phyloP scores from a whole-genome alignment of 2,329 filamentous ascomycete species.

The Cladophialophora chaetospira region DNA sequence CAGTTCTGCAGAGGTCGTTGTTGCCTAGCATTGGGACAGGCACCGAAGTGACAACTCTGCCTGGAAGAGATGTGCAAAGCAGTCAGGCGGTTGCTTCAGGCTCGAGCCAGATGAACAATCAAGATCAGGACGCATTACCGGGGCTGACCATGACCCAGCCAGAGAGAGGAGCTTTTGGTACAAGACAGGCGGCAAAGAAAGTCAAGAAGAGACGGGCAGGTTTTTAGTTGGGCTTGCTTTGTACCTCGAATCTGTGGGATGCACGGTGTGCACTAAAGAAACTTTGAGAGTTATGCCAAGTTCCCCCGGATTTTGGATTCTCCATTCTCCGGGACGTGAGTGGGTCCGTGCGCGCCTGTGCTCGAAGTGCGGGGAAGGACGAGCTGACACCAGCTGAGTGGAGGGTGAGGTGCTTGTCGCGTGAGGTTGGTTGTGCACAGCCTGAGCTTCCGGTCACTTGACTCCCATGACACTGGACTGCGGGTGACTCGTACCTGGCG shows the following conservation, averaged over 20 bases:
- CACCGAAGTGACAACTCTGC: neutral
- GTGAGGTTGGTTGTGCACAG: slow-evolving; percentile 14
- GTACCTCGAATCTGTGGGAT: too few species aligned
- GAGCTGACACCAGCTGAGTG: slow-evolving; percentile 6
- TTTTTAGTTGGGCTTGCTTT: slow-evolving; percentile 16
- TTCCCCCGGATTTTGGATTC: slow-evolving; percentile 30
- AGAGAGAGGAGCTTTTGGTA: slow-evolving; percentile 28
- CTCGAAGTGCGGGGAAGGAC: slow-evolving; percentile 23
- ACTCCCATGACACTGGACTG: slow-evolving; percentile 1
- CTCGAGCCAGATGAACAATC: slow-evolving; percentile 17
- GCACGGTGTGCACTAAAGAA: too few species aligned
- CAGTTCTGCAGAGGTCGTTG: slow-evolving; percentile 15
- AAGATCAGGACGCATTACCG: slow-evolving; percentile 7
- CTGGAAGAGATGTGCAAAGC: slow-evolving; percentile 26
- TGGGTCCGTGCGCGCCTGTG: neutral
- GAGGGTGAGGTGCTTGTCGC: slow-evolving; percentile 22
- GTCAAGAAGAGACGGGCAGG: slow-evolving; percentile 23
- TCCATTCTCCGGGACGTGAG: slow-evolving; percentile 15
- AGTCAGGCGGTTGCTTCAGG: slow-evolving; percentile 19
- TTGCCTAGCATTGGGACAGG: slow-evolving; percentile 18
- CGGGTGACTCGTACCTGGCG: slow-evolving; percentile 9
- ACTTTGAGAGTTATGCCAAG: slow-evolving; percentile 2
- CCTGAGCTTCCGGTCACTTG: slow-evolving; percentile 17
- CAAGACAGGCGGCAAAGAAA: slow-evolving; percentile 15
- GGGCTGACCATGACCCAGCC: slow-evolving; percentile 29